Percentiles rank a stretch among this genome's conserved stretches.
Conservation (phyloP, 139 green algal species). For the Eudorina sp. region DNA sequence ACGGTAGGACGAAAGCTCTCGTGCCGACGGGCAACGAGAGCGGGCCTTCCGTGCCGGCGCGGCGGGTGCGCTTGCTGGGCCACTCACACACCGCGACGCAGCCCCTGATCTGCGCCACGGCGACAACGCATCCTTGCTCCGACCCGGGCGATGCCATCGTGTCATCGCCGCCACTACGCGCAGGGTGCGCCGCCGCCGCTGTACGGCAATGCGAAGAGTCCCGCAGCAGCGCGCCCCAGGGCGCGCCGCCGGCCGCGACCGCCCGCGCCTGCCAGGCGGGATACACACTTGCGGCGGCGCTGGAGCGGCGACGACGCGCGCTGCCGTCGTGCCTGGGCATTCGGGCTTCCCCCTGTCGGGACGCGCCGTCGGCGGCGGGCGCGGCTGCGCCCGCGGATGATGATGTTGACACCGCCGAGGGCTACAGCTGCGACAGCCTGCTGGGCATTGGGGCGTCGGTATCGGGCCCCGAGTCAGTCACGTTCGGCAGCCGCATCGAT, state of each 20-base stretch:
- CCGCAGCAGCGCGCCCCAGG: neutral
- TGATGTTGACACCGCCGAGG: neutral
- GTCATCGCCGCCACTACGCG: neutral
- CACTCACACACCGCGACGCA: neutral
- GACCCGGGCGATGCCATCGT: neutral
- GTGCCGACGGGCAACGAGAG: neutral
- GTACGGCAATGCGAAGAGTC: neutral
- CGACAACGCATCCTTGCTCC: neutral
- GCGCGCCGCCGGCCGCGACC: too few relatives aligned
- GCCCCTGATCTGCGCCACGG: neutral
- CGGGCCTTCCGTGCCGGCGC: neutral
- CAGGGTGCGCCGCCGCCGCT: neutral
- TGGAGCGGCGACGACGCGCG: neutral
- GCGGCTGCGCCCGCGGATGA: neutral
- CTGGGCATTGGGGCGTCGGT: too few relatives aligned
- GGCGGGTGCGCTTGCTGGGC: neutral
- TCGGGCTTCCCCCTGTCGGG: too few relatives aligned
- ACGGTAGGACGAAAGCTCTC: neutral
- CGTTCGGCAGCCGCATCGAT: too few relatives aligned
- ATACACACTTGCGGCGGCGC: neutral
- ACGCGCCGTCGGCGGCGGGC: too few relatives aligned
- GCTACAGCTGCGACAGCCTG: neutral
- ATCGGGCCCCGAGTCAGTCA: too few relatives aligned
- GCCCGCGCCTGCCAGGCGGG: neutral
- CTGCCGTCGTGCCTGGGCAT: too few relatives aligned